A percentile compares a stretch with the other conserved stretches of the same genome.
These are phyloP conservation scores for Salinomyces thailandicus DNA, from an alignment of 2,329 filamentous ascomycete genomes.

Conservation along the genomic window DNA sequence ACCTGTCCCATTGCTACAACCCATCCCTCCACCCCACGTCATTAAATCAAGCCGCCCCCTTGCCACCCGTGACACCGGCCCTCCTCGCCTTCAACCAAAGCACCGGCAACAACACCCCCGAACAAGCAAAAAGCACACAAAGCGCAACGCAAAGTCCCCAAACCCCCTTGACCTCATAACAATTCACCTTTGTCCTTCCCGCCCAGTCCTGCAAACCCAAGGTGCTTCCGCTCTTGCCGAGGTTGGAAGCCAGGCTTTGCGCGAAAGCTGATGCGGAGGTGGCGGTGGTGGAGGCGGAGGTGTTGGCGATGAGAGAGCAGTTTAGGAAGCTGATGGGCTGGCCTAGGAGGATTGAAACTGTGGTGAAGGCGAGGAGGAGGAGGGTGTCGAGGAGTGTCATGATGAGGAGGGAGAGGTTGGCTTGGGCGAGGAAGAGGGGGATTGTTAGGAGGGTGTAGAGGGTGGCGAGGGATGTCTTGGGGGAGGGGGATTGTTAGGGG, in stretches of 20 bases:
- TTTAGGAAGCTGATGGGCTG: constrained; percentile 69
- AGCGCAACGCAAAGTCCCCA: constrained; percentile 79
- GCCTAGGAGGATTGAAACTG: constrained; percentile 67
- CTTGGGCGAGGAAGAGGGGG: constrained; percentile 71
- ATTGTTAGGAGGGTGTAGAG: constrained; percentile 63
- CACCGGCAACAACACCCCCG: constrained; percentile 35
- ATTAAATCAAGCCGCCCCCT: no score
- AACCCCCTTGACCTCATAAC: constrained; percentile 73
- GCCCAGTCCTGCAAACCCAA: constrained; percentile 46
- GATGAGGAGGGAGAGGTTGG: constrained; percentile 64
- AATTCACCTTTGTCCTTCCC: constrained; percentile 54
- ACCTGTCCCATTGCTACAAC: no score
- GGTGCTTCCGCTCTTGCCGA: constrained; percentile 40
- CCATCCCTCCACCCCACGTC: no score
- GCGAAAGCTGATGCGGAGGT: constrained; percentile 44
- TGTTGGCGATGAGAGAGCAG: constrained; percentile 49
- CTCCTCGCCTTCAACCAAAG: constrained; percentile 42
- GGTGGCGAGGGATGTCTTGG: constrained; percentile 67
- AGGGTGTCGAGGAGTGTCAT: constrained; percentile 56
- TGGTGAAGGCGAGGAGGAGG: constrained; percentile 66
- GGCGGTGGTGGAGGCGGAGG: constrained; percentile 34
- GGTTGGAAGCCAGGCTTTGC: constrained; percentile 41
- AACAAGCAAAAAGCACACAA: constrained; percentile 43
- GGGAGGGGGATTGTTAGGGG: constrained; percentile 61
- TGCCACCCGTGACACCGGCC: constrained; percentile 12